Base-by-base conservation (phyloP, 2,329 filamentous ascomycete species). In the Hymenoscyphus repandus region DNA sequence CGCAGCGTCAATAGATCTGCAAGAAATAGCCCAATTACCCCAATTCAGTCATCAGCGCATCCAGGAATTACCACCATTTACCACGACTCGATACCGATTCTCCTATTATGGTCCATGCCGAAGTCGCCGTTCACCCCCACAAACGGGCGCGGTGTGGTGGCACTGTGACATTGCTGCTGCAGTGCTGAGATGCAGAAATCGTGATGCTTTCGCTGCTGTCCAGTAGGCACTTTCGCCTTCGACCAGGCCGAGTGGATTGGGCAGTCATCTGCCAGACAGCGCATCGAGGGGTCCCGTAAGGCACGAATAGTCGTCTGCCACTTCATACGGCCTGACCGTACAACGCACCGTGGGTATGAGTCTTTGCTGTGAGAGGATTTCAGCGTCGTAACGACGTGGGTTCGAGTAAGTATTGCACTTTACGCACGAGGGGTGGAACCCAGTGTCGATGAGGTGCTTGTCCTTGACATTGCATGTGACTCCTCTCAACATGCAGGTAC, bases 331-430 rank as follows among this genome's bases (percentile, higher is more conserved):
- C 30, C 10, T 38, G 41, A 32, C 34, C 20, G 45, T 49, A 52
- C 50, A 52, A 37, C 50, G 40, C 50, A 52, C 40, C 27, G 45
- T 44, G 50, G 45, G 45, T 49, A 48, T 27, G 22, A 27, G 22
- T 27, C 22, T 27, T 27, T 27, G 22, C 22, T 7, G 22, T 27
- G 22, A 27, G 22, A 27, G 22, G 22, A 27, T 4, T 27, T 7
- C 22, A 27, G 22, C 22, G 22, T 27, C 22, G 22, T 7, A 27
- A 27, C 7, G 22, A 27, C 7, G 22, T 27, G 22, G 4, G 22
- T 27, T 27, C 22, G 22, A 27, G 22, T 4, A 27, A 27, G 22
- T 7, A 27, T 27, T 27, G 22, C 22, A 27, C 22, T 27, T 27
- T 27, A 7, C 22, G 4, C 4, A 27, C 22, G 22, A 27, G 22